Base-by-base conservation (phyloP, 2,329 filamentous ascomycete species). In the Diaporthe australafricana region DNA sequence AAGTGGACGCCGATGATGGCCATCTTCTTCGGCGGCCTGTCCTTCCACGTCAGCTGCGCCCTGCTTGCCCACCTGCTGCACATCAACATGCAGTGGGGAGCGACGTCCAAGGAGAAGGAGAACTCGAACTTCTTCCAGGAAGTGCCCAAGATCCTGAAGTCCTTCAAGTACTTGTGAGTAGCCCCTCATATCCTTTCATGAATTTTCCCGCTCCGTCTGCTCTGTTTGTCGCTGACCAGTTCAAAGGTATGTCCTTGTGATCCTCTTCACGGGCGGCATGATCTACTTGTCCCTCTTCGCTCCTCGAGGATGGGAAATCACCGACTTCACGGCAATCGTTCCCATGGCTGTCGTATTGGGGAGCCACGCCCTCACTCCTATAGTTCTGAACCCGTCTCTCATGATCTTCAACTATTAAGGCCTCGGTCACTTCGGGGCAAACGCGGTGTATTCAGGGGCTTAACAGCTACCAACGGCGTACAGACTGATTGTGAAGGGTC, bases 341-440 rank as follows among this genome's bases (percentile, higher is more conserved):
- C 89, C 90, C 20, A 79, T 91, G 52, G 80, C 79, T 45, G 85
- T 83, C 45, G 82, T 89, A 47, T 80, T 90, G n/a, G 80, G 84
- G 53, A 84, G 83, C 50, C 88, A 91, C 78, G 87, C 90, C 74
- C 79, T 90, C 53, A 78, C 90, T 56, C 89, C 89, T 14, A 84
- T 91, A 52, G 85, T 83, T 60, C 80, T 91, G 70, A 91, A 91
- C 76, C 89, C 89, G 11, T 87, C 87, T 67, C 79, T 91, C 79
- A 91, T 91, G 89, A 83, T 87, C 75, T 89, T 90, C 75, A 88
- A 85, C 25, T 90, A 84, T 81, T 89, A 83, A 77, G 25, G n/a
- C 11, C 1, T 68, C n/a, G 4, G 4, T 30, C 32, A 35, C 32
- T 9, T 35, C 30, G 22, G 6, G 22, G 32, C 20, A 4, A n/a